Conservation (phyloP, 2,329 filamentous ascomycete genomes). For the Beauveria brongniartii region DNA sequence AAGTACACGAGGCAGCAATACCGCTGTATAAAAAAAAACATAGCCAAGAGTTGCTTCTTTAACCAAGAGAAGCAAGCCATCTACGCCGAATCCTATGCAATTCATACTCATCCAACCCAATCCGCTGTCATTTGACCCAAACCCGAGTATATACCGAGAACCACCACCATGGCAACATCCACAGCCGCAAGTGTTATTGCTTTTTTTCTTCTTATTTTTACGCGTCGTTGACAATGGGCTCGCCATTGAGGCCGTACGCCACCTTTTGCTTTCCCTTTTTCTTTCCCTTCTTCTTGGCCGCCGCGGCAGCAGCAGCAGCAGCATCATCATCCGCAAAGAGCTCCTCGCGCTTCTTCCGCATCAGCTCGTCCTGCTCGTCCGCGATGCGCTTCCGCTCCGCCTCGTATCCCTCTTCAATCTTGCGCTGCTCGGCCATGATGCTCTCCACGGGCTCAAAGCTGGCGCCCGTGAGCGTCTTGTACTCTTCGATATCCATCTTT, state of each 20-base stretch:
- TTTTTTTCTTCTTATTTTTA: slow-evolving; percentile 6
- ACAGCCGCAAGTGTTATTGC: too few species aligned
- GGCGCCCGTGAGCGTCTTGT: slow-evolving; percentile 43
- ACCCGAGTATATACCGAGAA: too few species aligned
- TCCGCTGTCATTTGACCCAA: too few species aligned
- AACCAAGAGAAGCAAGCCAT: neutral
- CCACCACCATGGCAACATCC: too few species aligned
- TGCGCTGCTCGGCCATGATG: slow-evolving; percentile 48
- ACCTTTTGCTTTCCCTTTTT: slow-evolving; percentile 26
- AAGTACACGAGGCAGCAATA: neutral
- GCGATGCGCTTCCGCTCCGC: slow-evolving; percentile 33
- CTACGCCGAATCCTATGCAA: slow-evolving; percentile 1
- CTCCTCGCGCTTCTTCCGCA: slow-evolving; percentile 39
- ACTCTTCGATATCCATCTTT: slow-evolving; percentile 53
- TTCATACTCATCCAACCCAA: neutral
- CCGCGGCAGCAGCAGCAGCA: neutral
- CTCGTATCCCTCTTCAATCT: slow-evolving; percentile 36
- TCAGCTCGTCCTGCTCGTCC: slow-evolving; percentile 40
- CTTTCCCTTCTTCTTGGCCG: slow-evolving; percentile 25
- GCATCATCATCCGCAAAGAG: slow-evolving; percentile 36
- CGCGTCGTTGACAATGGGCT: slow-evolving; percentile 23
- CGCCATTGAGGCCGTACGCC: slow-evolving; percentile 29
- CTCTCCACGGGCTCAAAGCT: slow-evolving; percentile 48
- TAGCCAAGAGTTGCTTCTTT: slow-evolving; percentile 11
- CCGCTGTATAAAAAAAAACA: slow-evolving; percentile 5